Evolutionary conservation across 768 basidiomycete genomes (phyloP), one percentile per base, ranked within the genome.

Genomic region (Cubamyces lactineus): DNA sequence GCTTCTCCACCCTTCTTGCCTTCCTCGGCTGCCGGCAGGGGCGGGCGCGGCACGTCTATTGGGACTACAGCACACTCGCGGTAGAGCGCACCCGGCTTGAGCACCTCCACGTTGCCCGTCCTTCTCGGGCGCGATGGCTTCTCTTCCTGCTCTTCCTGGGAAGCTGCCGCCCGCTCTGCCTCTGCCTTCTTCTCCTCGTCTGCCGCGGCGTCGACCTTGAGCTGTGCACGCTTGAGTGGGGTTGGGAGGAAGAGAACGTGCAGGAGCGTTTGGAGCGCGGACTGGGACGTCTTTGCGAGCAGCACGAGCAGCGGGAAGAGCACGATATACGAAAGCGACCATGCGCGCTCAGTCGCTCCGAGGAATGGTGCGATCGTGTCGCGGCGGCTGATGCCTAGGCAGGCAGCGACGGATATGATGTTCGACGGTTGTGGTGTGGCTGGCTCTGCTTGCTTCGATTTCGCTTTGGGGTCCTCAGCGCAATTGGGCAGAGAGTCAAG

Each of bases 171-270:
- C 9, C 41, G n/a, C 26, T 64, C 56, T 7, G 64, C 39, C 48
- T 64, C 49, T 7, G 70, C 53, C 0, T 70, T 51, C 17, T 57
- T 47, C 38, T 61, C 64, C 41, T 57, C 59, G 47, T 65, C 64
- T 7, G 64, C 52, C 40, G 73, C 74, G 4, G 78, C 68, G 24
- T 80, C 70, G 42, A 80, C 54, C 19, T 66, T 57, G 2, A 69
- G 69, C 30, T 68, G 62, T 6, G 68, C 67, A 16, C 71, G 75
- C 73, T 90, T 91, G 76, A 90, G 86, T 2, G 90, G 89, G 3
- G 88, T 91, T 0, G 91, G 91, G 16, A 93, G 81, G 72, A 91
- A 94, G 15, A 96, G 82, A 0, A 82, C 87, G 63, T 94, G 94
- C 3, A 95, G 74, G n/a, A 94, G 77, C 2, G 86, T 82, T 70